Evolutionary conservation across 2,329 filamentous ascomycete genomes (phyloP).

Genomic region (Albifimbria verrucaria): DNA sequence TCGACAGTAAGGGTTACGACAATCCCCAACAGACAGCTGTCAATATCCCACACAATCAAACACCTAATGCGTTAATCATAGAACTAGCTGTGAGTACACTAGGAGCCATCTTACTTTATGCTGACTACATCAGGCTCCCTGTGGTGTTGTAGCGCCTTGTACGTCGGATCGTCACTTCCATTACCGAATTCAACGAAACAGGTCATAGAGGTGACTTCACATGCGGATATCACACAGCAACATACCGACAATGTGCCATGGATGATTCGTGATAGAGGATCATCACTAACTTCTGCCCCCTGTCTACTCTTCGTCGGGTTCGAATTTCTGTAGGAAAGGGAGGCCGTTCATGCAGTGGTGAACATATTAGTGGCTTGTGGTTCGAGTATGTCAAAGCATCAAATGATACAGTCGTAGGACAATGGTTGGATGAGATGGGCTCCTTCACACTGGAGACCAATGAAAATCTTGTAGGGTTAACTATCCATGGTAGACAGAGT

Average conservation of each 20-base stretch:
- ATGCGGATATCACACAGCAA: not conserved
- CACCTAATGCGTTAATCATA: not conserved
- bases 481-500: not conserved
- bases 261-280: not conserved
- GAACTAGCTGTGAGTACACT: not conserved
- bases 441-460: not conserved
- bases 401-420: not conserved
- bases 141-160: not conserved
- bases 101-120: not conserved
- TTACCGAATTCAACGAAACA: not conserved
- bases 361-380: not conserved
- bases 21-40: not conserved
- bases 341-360: not conserved
- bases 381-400: not conserved
- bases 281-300: not conserved
- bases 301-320: not conserved
- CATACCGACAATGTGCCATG: not conserved
- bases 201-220: not conserved
- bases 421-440: not conserved
- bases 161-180: not conserved
- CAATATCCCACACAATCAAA: not conserved
- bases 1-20: not conserved
- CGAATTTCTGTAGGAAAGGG: not conserved
- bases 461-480: not conserved
- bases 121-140: not conserved